phyloP scores from a whole-genome alignment of 441 rosid species.

The Theobroma grandiflorum region DNA sequence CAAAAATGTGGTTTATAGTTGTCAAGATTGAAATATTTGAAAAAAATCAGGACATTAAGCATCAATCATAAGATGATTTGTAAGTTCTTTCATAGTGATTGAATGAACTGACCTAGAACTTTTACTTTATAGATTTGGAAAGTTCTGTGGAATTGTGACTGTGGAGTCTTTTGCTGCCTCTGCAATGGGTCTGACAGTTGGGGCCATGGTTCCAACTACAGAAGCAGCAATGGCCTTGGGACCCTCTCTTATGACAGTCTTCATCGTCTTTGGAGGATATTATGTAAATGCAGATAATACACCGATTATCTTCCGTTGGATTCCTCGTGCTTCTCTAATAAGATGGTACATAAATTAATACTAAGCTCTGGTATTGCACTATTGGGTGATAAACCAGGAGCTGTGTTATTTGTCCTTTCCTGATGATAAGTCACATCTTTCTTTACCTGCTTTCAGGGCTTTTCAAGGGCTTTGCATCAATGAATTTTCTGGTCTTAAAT shows the following conservation, averaged over 20 bases:
- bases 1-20: conserved; percentile 15
- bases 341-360: conserved; percentile 66
- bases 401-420: conserved; percentile 12
- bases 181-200: conserved; percentile 98
- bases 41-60: neutral
- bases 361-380: conserved; percentile 3
- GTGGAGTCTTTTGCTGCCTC: conserved; percentile 95
- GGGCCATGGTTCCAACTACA: conserved; percentile 93
- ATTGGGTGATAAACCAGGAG: conserved; percentile 6
- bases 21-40: conserved; percentile 17
- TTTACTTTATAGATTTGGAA: conserved; percentile 68
- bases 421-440: conserved; percentile 10
- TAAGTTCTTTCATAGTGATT: conserved; percentile 1
- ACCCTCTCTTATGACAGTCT: conserved; percentile 97
- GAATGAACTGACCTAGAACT: conserved; percentile 28
- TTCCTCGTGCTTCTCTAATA: conserved; percentile 86
- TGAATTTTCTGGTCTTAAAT: conserved; percentile 84
- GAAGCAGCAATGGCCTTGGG: conserved; percentile 99
- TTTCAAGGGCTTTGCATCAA: conserved; percentile 97
- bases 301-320: conserved; percentile 92
- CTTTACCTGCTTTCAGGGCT: conserved; percentile 67
- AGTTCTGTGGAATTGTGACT: conserved; percentile 92
- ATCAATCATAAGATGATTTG: conserved; percentile 8
- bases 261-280: conserved; percentile 94
- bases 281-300: conserved; percentile 89